These are phyloP conservation scores for Elsinoe batatas DNA, from an alignment of 2,329 filamentous ascomycete genomes.

Conservation along the genomic window DNA sequence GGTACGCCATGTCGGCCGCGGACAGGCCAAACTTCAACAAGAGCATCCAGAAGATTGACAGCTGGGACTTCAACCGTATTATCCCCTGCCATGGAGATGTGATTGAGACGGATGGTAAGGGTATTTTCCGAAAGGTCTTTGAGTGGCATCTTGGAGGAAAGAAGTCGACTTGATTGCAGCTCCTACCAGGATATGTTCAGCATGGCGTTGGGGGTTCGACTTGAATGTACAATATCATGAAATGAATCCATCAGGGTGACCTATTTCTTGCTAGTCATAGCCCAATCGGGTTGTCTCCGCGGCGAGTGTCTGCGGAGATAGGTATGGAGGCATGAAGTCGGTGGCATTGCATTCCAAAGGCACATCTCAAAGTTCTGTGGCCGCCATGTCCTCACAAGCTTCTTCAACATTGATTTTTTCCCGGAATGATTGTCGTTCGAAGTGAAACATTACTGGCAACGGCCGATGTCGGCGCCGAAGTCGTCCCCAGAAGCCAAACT, in stretches of 20 bases:
- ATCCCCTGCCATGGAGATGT: constrained; percentile 92
- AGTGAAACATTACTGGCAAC: constrained; percentile 6
- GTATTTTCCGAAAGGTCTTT: constrained; percentile 66
- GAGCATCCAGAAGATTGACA: constrained; percentile 57
- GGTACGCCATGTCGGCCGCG: constrained; percentile 57
- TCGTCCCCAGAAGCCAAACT: constrained; percentile 5
- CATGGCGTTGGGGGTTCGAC: neutral
- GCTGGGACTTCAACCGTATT: constrained; percentile 77
- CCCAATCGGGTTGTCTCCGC: neutral
- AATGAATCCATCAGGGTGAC: constrained; percentile 2
- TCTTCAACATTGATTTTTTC: too few relatives aligned
- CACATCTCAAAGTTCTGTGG: too few relatives aligned
- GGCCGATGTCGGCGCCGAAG: constrained; percentile 11
- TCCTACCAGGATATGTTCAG: neutral
- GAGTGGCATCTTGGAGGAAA: constrained; percentile 61
- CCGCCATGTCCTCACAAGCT: too few relatives aligned
- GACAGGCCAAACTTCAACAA: constrained; percentile 61
- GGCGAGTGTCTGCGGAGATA: neutral
- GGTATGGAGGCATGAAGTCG: too few relatives aligned
- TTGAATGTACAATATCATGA: neutral
- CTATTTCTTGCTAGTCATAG: neutral
- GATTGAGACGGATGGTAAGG: constrained; percentile 65
- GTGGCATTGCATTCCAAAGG: too few relatives aligned
- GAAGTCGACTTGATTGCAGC: constrained; percentile 18
- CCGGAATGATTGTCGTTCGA: too few relatives aligned